Base-by-base conservation (phyloP, 768 basidiomycete genomes). In the Sarcodon aspratus region DNA sequence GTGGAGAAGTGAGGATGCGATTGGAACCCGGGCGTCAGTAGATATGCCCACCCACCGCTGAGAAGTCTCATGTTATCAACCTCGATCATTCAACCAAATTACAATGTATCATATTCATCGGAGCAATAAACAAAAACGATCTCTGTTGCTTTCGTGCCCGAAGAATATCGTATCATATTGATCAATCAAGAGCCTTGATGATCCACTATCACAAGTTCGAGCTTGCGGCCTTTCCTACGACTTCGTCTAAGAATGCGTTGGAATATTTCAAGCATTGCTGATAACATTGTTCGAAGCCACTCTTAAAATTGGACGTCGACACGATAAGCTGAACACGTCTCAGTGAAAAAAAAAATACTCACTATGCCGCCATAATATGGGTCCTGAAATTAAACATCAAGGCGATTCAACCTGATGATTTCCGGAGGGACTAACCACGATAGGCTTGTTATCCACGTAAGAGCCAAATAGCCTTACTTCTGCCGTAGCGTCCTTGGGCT, bases 1-100 rank as follows among this genome's bases (percentile, higher is more conserved):
- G 18, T 97, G 94, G 94, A 83, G 81, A 58, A 77, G 86, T 7
- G 91, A 90, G 59, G 88, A 91, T 58, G 87, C 87, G 7, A 68
- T 85, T 46, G 79, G 80, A 42, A 85, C 72, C 56, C 78, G 80
- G 50, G 88, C 89, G n/a, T 76, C 87, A 4, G 85, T 89, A 12
- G 74, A 82, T 55, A 92, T 92, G 89, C 89, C 89, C 35, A 91
- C 85, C 21, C 78, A 86, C 59, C 72, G 76, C 52, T 85, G 63
- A 77, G 32, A 34, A 33, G 21, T 27, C 5, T 27, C 21, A 27
- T 27, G 21, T 27, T 27, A 27, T 27, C 21, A 5, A 27, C 2
- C 21, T 27, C 21, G 21, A 5, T 27, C 21, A 27, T 27, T 5
- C 21, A 27, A 27, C 21, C 21, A 5, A 27, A 27, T 27, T 27